Percentiles rank a stretch among this genome's conserved stretches.
Conservation (phyloP, 2,329 filamentous ascomycete species). For the Sporothrix sp. region DNA sequence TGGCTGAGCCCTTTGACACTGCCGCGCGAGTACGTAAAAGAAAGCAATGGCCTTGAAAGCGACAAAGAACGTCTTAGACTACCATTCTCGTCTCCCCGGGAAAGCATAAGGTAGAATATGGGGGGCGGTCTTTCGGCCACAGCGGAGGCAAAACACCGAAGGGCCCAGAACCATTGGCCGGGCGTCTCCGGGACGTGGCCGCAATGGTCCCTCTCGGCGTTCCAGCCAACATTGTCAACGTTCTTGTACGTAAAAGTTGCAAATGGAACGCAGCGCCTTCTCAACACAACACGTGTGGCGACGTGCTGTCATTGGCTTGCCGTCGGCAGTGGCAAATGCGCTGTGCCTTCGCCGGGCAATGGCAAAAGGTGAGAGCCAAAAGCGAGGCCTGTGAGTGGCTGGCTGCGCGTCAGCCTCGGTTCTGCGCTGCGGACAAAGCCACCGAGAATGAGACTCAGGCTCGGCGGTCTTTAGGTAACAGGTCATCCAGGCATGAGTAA, state of each 20-base stretch:
- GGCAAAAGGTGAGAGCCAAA: neutral
- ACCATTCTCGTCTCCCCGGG: too few species aligned
- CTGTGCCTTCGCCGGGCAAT: slow-evolving; percentile 1
- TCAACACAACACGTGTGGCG: too few species aligned
- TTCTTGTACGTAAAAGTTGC: neutral
- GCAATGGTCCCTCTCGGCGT: neutral
- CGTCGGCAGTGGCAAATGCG: slow-evolving; percentile 3
- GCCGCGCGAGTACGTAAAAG: slow-evolving; percentile 6
- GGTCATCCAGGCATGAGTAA: slow-evolving; percentile 11
- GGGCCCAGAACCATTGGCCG: neutral
- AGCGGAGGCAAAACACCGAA: slow-evolving; percentile 5
- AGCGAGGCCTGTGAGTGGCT: slow-evolving; percentile 6
- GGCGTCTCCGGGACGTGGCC: slow-evolving; percentile 9
- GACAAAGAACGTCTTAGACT: neutral
- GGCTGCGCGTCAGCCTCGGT: slow-evolving; percentile 7
- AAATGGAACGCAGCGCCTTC: too few species aligned
- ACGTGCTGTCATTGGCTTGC: neutral
- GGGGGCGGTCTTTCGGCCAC: neutral
- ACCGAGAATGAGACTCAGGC: too few species aligned
- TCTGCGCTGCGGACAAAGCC: neutral
- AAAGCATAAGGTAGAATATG: neutral
- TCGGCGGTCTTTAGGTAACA: too few species aligned
- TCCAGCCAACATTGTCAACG: neutral
- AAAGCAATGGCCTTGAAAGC: neutral
- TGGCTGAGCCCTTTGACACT: neutral